Conservation (phyloP, 2,329 filamentous ascomycete genomes). For the Aplosporella prunicola region DNA sequence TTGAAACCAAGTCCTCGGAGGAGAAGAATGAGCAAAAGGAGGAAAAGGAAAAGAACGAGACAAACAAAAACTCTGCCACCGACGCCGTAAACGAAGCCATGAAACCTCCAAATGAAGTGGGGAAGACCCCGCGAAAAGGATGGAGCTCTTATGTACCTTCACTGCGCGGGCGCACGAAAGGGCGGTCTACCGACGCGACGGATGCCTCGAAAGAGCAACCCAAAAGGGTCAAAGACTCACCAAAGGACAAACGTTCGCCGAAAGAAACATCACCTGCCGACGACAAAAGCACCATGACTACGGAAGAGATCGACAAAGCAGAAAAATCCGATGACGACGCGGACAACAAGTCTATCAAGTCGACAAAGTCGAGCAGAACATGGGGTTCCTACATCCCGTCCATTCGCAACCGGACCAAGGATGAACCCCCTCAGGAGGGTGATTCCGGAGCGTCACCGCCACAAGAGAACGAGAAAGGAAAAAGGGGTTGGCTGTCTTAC, state of each 20-base stretch:
- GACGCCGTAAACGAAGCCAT: not conserved
- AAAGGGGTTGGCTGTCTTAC: slow-evolving; percentile 37
- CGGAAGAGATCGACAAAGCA: slow-evolving; percentile 4
- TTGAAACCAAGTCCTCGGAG: not conserved
- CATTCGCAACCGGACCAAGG: slow-evolving; percentile 15
- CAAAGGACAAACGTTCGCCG: not conserved
- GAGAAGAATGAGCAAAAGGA: slow-evolving; percentile 5
- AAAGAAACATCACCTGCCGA: slow-evolving; percentile 14
- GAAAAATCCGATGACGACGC: slow-evolving; percentile 26
- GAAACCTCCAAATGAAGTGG: not conserved
- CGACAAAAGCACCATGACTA: slow-evolving; percentile 16
- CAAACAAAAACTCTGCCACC: not conserved
- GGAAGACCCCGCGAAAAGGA: not conserved
- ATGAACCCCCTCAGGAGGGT: not conserved
- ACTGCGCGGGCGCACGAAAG: not conserved
- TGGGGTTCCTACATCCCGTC: slow-evolving; percentile 33
- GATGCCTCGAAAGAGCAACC: not conserved
- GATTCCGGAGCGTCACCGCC: not conserved
- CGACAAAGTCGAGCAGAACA: slow-evolving; percentile 15
- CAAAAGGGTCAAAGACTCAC: not conserved
- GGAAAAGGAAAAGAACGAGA: slow-evolving; percentile 6
- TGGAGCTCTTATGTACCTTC: not conserved
- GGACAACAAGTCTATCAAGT: slow-evolving; percentile 19
- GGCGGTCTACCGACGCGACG: not conserved
- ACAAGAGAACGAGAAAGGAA: slow-evolving; percentile 16